Percentiles rank a stretch among this genome's conserved stretches.
phyloP scores from a whole-genome alignment of 2,329 filamentous ascomycete species.

The Calonectria pauciramosa region DNA sequence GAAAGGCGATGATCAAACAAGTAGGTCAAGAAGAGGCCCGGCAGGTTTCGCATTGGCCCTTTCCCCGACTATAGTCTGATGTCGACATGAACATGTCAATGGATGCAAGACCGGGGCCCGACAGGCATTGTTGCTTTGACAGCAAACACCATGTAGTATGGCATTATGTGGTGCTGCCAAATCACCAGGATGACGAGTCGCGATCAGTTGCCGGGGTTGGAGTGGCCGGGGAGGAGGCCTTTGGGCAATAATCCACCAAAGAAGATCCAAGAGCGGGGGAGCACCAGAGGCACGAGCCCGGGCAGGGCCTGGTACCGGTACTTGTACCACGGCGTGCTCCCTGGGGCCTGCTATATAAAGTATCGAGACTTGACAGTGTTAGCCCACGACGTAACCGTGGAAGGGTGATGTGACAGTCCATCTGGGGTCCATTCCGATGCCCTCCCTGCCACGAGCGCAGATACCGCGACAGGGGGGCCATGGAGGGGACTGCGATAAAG shows the following conservation, averaged over 20 bases:
- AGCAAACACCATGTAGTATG: conserved; percentile 18
- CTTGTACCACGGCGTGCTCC: neutral
- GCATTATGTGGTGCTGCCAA: conserved; percentile 24
- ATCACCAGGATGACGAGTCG: conserved; percentile 30
- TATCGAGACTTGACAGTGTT: neutral
- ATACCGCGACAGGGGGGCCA: conserved; percentile 19
- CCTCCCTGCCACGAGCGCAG: conserved; percentile 10
- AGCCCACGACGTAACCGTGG: neutral
- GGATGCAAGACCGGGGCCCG: conserved; percentile 4
- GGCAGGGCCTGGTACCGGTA: conserved; percentile 9
- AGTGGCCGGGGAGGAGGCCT: conserved; percentile 17
- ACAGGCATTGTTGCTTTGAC: conserved; percentile 17
- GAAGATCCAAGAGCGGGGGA: conserved; percentile 23
- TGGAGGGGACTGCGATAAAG: conserved; percentile 1
- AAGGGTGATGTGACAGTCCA: conserved; percentile 20
- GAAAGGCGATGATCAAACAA: conserved; percentile 6
- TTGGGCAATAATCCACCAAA: conserved; percentile 31
- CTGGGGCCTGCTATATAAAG: neutral
- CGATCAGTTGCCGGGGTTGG: conserved; percentile 24
- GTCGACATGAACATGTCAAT: conserved; percentile 5
- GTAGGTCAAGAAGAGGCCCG: conserved; percentile 2
- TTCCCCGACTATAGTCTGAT: neutral
- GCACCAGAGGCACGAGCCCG: neutral
- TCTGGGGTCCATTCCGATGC: conserved; percentile 14
- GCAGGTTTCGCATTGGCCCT: conserved; percentile 8